Conservation (phyloP, 106 monocot genomes). For the Phalaenopsis aphrodite region DNA sequence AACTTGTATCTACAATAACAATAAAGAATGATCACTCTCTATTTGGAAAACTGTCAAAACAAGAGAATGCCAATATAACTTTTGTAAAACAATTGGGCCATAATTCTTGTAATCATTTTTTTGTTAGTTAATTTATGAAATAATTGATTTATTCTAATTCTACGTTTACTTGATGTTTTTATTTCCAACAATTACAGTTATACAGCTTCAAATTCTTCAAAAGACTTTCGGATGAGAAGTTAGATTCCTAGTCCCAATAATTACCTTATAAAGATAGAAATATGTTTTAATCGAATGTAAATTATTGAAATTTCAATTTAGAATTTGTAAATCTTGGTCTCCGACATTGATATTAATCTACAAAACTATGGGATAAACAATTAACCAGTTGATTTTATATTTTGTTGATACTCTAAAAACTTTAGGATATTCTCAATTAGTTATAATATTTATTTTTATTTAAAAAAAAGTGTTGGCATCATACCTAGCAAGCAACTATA, state of each 20-base stretch:
- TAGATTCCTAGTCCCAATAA: neutral
- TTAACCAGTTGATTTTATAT: too few relatives aligned
- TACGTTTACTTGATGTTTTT: too few relatives aligned
- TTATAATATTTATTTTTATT: too few relatives aligned
- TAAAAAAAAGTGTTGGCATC: too few relatives aligned
- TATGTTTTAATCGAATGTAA: neutral
- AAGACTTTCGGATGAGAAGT: neutral
- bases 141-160: neutral
- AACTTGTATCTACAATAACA: slow-evolving; percentile 53
- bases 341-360: neutral
- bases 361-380: too few relatives aligned
- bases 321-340: neutral
- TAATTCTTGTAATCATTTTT: neutral
- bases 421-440: neutral
- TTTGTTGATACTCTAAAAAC: too few relatives aligned
- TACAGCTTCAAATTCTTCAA: neutral
- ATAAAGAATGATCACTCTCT: neutral
- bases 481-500: too few relatives aligned
- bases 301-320: neutral
- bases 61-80: neutral
- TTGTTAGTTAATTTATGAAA: neutral
- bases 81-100: neutral
- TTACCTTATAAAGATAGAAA: neutral
- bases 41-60: neutral
- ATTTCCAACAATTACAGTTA: neutral